A percentile compares a stretch with the other conserved stretches of the same genome.
Evolutionary conservation across 352 stramenopile species (phyloP).

Genomic region (Pythium vanterpoolii): DNA sequence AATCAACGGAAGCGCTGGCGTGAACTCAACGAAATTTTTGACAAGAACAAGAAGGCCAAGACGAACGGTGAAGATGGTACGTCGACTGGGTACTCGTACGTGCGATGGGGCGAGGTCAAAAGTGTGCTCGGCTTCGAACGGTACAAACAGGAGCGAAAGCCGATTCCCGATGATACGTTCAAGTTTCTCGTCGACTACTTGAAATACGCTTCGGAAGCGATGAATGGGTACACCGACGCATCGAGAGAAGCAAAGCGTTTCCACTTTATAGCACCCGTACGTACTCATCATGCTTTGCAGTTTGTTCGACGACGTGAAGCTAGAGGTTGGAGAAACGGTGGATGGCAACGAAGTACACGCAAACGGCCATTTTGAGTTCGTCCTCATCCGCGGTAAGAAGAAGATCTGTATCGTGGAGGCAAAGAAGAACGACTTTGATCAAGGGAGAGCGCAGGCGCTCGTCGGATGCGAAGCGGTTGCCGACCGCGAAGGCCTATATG

Average conservation of each 20-base stretch:
- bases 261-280: slow-evolving; percentile 16
- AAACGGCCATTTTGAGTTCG: slow-evolving; percentile 43
- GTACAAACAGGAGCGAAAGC: slow-evolving; percentile 23
- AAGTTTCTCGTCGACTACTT: slow-evolving; percentile 25
- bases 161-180: slow-evolving; percentile 23
- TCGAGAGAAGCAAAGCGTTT: slow-evolving; percentile 19
- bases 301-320: slow-evolving; percentile 24
- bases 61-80: slow-evolving; percentile 21
- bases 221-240: slow-evolving; percentile 20
- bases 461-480: slow-evolving; percentile 43
- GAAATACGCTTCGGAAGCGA: slow-evolving; percentile 21
- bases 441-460: slow-evolving; percentile 40
- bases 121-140: slow-evolving; percentile 21
- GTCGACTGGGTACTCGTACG: slow-evolving; percentile 19
- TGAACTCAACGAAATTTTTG: slow-evolving; percentile 26
- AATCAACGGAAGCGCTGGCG: slow-evolving; percentile 26
- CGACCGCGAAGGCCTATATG: slow-evolving; percentile 32
- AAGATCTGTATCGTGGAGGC: slow-evolving; percentile 50
- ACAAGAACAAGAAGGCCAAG: slow-evolving; percentile 25
- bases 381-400: slow-evolving; percentile 35
- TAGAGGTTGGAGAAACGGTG: slow-evolving; percentile 25
- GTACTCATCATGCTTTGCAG: slow-evolving; percentile 25
- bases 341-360: slow-evolving; percentile 36
- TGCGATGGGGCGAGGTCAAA: slow-evolving; percentile 22
- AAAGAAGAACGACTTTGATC: slow-evolving; percentile 44